Percentiles rank a stretch among this genome's conserved stretches.
phyloP scores from a whole-genome alignment of 352 stramenopile genomes.

The Pythium guiyangense region DNA sequence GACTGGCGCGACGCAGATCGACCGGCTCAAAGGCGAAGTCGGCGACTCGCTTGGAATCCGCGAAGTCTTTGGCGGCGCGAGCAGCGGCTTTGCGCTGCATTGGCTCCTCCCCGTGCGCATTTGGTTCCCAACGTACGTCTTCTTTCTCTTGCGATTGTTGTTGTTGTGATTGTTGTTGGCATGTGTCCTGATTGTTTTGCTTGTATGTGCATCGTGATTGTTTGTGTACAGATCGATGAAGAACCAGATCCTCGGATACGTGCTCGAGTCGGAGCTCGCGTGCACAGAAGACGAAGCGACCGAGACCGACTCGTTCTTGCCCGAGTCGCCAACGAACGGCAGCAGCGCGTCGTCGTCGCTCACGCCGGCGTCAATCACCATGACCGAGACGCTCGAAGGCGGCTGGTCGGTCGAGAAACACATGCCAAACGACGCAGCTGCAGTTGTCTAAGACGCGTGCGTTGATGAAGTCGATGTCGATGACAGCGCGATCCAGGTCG shows the following conservation, averaged over 20 bases:
- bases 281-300: constrained; percentile 69
- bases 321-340: constrained; percentile 26
- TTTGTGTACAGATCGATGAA: constrained; percentile 60
- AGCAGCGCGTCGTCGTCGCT: background rate
- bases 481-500: background rate
- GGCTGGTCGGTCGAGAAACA: constrained; percentile 85
- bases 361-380: constrained; percentile 30
- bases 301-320: constrained; percentile 68
- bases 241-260: constrained; percentile 78
- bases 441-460: constrained; percentile 43
- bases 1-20: constrained; percentile 96
- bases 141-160: background rate
- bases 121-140: constrained; percentile 77
- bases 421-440: constrained; percentile 43
- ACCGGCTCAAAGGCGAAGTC: constrained; percentile 93
- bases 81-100: constrained; percentile 53
- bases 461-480: background rate
- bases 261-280: constrained; percentile 68
- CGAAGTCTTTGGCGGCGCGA: constrained; percentile 75
- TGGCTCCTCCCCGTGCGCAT: constrained; percentile 86
- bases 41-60: constrained; percentile 68
- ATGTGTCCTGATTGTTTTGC: background rate
- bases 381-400: constrained; percentile 70
- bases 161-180: background rate
- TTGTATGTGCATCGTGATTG: background rate